These are phyloP conservation scores for Coleophoma crateriformis DNA, from an alignment of 2,329 filamentous ascomycete species.

Conservation along the genomic window DNA sequence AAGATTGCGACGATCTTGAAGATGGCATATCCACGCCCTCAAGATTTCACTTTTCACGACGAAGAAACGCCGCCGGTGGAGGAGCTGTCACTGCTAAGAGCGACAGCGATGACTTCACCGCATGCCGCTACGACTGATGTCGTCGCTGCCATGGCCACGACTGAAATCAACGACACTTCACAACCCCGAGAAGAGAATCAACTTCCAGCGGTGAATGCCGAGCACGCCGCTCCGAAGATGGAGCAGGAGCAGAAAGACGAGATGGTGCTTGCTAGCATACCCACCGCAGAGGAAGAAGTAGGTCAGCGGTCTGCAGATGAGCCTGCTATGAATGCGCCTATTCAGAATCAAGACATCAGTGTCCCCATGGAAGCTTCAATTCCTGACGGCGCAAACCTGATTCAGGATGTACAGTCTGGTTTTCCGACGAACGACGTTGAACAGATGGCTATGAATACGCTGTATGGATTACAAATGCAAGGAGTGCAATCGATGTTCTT, in stretches of 20 bases:
- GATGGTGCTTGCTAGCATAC: neutral
- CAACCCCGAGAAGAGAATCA: neutral
- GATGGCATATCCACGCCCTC: neutral
- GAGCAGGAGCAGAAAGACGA: neutral
- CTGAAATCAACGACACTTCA: slow-evolving; percentile 5
- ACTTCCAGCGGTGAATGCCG: slow-evolving; percentile 9
- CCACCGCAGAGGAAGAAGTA: neutral
- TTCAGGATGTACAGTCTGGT: slow-evolving; percentile 1
- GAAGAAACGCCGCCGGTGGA: slow-evolving; percentile 19
- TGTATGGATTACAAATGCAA: neutral
- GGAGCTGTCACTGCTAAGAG: slow-evolving; percentile 26
- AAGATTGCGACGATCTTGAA: too few relatives aligned
- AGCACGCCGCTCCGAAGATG: slow-evolving; percentile 1
- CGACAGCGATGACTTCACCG: slow-evolving; percentile 30
- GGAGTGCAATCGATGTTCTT: neutral
- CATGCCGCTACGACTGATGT: slow-evolving; percentile 10
- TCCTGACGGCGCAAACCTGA: slow-evolving; percentile 3
- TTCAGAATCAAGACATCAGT: neutral
- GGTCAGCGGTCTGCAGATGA: neutral
- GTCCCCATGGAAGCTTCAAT: slow-evolving; percentile 1
- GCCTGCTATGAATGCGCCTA: neutral
- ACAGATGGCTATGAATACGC: neutral
- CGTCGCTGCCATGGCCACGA: slow-evolving; percentile 10
- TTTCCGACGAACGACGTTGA: neutral
- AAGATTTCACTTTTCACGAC: neutral